Evolutionary conservation across 768 basidiomycete genomes (phyloP).

Genomic region (Exidia glandulosa): DNA sequence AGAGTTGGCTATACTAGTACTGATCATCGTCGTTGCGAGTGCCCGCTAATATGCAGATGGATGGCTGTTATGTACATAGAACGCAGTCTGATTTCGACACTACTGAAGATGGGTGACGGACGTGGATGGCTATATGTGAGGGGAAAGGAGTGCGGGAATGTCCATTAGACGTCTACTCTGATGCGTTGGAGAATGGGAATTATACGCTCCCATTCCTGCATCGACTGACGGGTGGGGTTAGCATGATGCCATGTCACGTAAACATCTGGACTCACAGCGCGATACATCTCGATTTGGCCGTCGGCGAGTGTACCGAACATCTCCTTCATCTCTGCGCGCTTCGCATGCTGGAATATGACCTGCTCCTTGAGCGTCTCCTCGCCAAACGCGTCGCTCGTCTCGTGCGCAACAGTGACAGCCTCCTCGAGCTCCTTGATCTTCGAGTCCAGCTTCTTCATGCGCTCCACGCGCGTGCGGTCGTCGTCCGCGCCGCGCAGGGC

Average conservation of each 20-base stretch:
- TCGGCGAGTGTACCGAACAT: slow-evolving; percentile 82
- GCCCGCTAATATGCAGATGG: no score
- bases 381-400: slow-evolving; percentile 93
- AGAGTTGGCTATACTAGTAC: no score
- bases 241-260: not conserved
- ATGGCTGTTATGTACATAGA: no score
- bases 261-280: slow-evolving; percentile 64
- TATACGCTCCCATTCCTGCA: slow-evolving; percentile 96
- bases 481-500: slow-evolving; percentile 87
- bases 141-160: no score
- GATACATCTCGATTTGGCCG: slow-evolving; percentile 92
- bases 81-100: no score
- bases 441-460: slow-evolving; percentile 81
- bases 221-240: slow-evolving; percentile 65
- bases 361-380: slow-evolving; percentile 92
- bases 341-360: slow-evolving; percentile 76
- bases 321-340: slow-evolving; percentile 95
- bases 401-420: slow-evolving; percentile 88
- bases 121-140: no score
- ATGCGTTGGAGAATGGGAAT: slow-evolving; percentile 90
- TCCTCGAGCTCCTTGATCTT: slow-evolving; percentile 99
- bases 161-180: slow-evolving; percentile 72
- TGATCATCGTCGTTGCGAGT: no score
- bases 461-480: slow-evolving; percentile 84
- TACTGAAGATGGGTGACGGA: no score